phyloP scores from a whole-genome alignment of 768 basidiomycete genomes.

The Boletus rubescentipes region DNA sequence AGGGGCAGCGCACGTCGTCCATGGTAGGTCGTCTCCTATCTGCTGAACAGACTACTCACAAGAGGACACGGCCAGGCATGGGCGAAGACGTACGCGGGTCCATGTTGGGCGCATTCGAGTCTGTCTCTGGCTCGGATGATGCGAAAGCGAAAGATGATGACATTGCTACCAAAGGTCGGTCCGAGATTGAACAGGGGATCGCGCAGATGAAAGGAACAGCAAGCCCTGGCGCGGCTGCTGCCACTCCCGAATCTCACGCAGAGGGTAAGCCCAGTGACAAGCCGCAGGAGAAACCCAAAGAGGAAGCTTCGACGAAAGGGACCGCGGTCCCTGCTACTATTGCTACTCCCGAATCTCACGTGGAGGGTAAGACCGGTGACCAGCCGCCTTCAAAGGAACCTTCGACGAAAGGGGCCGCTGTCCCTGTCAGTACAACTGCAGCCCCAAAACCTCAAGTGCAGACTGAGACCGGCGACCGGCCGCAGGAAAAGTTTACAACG shows the following conservation, averaged over 20 bases:
- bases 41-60: background rate
- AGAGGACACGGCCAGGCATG: constrained; percentile 29
- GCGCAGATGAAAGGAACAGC: constrained; percentile 26
- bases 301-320: too few relatives aligned
- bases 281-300: background rate
- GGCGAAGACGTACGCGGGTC: constrained; percentile 48
- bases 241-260: background rate
- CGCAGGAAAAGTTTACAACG: background rate
- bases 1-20: constrained; percentile 37
- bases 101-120: constrained; percentile 40
- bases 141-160: constrained; percentile 35
- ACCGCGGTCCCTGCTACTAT: too few relatives aligned
- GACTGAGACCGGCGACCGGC: background rate
- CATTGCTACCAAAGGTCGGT: constrained; percentile 36
- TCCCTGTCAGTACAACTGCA: too few relatives aligned
- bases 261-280: background rate
- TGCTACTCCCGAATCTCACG: too few relatives aligned
- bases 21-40: constrained; percentile 28
- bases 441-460: background rate
- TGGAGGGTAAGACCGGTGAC: too few relatives aligned
- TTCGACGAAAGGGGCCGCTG: too few relatives aligned
- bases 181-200: constrained; percentile 42
- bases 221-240: background rate
- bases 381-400: too few relatives aligned
- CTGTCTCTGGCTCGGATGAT: constrained; percentile 23